Base-by-base conservation (phyloP, 257 asterid species). In the Penstemon barbatus region DNA sequence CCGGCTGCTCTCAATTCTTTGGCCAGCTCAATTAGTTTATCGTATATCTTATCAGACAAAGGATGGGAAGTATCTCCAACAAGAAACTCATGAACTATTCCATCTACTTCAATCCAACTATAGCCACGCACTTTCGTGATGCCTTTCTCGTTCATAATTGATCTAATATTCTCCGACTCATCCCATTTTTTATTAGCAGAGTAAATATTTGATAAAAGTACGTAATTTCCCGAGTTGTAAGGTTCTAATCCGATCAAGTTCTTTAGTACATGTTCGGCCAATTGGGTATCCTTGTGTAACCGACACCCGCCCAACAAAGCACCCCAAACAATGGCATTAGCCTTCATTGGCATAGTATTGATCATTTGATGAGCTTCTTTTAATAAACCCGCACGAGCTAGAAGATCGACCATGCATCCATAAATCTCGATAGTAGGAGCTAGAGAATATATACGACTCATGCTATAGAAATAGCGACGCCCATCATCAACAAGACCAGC, bases 361-460 rank as follows among this genome's bases (percentile, higher is more conserved):
- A 76, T 76, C 64, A 79, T 49, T 18, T 72, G 68, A 58, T 56
- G 77, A 9, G 84, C 80, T 71, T 82, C 87, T 25, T 68, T 68
- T 57, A 79, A 64, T 60, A 77, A 74, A 39, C 87, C 84, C 45
- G 77, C 71, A 66, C 82, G 80, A 8, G 82, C 87, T 15, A 79
- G 79, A 61, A 82, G 82, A 76, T 82, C 84, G 25, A 77, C 82
- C 87, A 76, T 76, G 74, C 84, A 79, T 44, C 87, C 84, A 44
- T 76, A 74, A 62, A 79, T 84, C 74, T 82, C 84, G n/a, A 82
- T 54, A 7, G 58, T 39, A 19, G 76, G 84, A 33, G 72, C 19
- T 68, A 82, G 6, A 44, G 70, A 74, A 69, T 79, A 82, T 44
- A 40, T 39, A 8, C 25, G 1, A 46, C 12, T 60, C 65, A 60